phyloP scores from a whole-genome alignment of 176 grass and related monocot genomes.

The Dendrocalamus sinicus region DNA sequence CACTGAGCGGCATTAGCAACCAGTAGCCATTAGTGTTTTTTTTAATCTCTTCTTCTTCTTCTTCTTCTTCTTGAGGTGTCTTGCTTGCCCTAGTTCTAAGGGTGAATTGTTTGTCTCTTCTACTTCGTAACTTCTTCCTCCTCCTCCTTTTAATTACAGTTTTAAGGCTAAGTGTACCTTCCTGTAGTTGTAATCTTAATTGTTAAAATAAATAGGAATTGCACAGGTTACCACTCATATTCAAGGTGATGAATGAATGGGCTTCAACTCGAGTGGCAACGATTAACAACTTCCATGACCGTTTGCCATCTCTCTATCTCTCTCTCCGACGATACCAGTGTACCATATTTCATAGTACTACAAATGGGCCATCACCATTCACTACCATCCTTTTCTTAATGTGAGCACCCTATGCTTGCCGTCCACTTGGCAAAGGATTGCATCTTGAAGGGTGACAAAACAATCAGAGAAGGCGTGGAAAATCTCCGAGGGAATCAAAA shows the following conservation, averaged over 20 bases:
- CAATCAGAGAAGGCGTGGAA: background rate
- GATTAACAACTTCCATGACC: background rate
- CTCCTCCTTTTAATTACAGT: conserved; percentile 4
- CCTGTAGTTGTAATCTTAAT: conserved; percentile 43
- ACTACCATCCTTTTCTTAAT: conserved; percentile 10
- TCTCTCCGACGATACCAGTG: background rate
- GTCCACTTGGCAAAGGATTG: conserved; percentile 37
- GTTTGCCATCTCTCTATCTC: background rate
- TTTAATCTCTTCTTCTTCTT: background rate
- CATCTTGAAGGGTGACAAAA: background rate
- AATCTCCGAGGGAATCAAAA: conserved; percentile 40
- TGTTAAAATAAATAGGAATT: conserved; percentile 50
- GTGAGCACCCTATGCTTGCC: background rate
- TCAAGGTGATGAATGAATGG: background rate
- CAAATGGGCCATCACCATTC: conserved; percentile 25
- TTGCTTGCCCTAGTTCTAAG: conserved; percentile 33
- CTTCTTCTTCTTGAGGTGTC: background rate
- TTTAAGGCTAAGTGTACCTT: conserved; percentile 41
- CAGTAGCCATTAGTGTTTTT: conserved; percentile 24
- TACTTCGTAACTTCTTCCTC: too few relatives aligned
- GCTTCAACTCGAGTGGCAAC: background rate
- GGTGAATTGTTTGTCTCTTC: conserved; percentile 33
- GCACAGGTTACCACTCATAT: conserved; percentile 28
- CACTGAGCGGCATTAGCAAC: conserved; percentile 53
- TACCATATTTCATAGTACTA: background rate